These are phyloP conservation scores for Globomyces sp. DNA, from an alignment of 371 early-diverging fungal species.

Conservation along the genomic window DNA sequence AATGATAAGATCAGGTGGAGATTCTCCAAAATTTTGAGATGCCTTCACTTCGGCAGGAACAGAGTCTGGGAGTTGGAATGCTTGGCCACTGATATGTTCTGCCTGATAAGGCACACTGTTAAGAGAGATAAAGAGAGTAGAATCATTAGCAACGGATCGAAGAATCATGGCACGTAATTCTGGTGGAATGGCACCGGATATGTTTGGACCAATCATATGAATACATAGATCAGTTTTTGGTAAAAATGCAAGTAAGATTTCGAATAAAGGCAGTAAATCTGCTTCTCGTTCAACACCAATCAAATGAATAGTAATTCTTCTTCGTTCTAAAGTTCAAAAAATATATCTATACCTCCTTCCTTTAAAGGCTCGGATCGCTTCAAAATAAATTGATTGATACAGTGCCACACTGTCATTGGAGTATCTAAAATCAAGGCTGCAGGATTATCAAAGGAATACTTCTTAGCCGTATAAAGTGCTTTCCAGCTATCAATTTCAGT, in stretches of 20 bases:
- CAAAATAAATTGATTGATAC: conserved; percentile 36
- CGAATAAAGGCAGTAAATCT: conserved; percentile 39
- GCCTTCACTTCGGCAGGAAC: not conserved
- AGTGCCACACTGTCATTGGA: conserved; percentile 45
- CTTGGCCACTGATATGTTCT: conserved; percentile 32
- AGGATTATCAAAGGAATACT: conserved; percentile 33
- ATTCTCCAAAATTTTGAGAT: conserved; percentile 34
- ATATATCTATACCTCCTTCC: conserved; percentile 9
- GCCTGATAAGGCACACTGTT: conserved; percentile 32
- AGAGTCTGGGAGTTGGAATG: conserved; percentile 22
- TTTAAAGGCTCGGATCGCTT: not conserved
- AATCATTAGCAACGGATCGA: conserved; percentile 21
- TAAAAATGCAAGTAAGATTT: conserved; percentile 39
- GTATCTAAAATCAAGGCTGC: conserved; percentile 47
- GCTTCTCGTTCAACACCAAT: conserved; percentile 45
- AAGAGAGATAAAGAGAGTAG: conserved; percentile 35
- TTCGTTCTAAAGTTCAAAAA: conserved; percentile 19
- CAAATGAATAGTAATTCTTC: conserved; percentile 43
- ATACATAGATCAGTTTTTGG: conserved; percentile 45
- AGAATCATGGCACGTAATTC: conserved; percentile 30
- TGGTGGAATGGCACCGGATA: conserved; percentile 34
- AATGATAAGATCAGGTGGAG: conserved; percentile 41
- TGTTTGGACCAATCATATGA: conserved; percentile 45
- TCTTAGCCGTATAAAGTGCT: conserved; percentile 35
- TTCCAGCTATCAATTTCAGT: conserved; percentile 38